Conservation (phyloP, 805 yeast species). For the Komagataella pseudopastoris region DNA sequence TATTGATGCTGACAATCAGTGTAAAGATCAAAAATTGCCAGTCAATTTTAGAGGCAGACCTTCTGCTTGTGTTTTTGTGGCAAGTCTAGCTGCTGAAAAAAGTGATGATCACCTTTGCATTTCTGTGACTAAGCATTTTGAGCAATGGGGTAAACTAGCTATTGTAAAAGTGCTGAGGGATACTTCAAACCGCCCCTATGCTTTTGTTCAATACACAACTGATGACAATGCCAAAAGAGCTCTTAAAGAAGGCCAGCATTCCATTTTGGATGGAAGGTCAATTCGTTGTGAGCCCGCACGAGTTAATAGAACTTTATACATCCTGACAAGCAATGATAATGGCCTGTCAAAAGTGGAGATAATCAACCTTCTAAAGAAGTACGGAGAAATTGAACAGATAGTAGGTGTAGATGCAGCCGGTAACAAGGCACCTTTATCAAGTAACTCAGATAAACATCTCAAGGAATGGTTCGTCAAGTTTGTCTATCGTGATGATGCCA, state of each 20-base stretch:
- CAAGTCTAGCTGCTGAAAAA: slow-evolving; percentile 55
- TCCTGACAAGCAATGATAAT: slow-evolving; percentile 20
- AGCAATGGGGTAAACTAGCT: slow-evolving; percentile 56
- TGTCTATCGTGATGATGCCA: slow-evolving; percentile 78
- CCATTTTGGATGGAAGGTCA: slow-evolving; percentile 56
- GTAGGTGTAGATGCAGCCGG: slow-evolving; percentile 26
- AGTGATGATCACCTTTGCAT: slow-evolving; percentile 61
- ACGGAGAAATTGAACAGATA: slow-evolving; percentile 69
- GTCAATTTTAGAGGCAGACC: slow-evolving; percentile 39
- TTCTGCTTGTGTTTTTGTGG: slow-evolving; percentile 81
- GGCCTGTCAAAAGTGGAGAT: slow-evolving; percentile 18
- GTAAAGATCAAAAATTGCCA: not conserved
- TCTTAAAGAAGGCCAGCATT: slow-evolving; percentile 52
- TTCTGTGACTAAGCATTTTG: slow-evolving; percentile 58
- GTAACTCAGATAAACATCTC: slow-evolving; percentile 1
- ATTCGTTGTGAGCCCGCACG: slow-evolving; percentile 85
- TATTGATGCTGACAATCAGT: not conserved
- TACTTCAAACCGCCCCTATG: slow-evolving; percentile 75
- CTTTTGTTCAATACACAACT: slow-evolving; percentile 74
- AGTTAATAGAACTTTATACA: slow-evolving; percentile 74
- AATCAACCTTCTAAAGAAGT: slow-evolving; percentile 25
- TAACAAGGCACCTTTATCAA: slow-evolving; percentile 6
- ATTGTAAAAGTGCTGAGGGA: slow-evolving; percentile 78
- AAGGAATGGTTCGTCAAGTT: slow-evolving; percentile 65
- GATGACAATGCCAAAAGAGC: slow-evolving; percentile 64